A percentile compares a stretch with the other conserved stretches of the same genome.
Evolutionary conservation across 1,139 yeast genomes (phyloP).

Genomic region (Hemisphaericaspora subhashii): DNA sequence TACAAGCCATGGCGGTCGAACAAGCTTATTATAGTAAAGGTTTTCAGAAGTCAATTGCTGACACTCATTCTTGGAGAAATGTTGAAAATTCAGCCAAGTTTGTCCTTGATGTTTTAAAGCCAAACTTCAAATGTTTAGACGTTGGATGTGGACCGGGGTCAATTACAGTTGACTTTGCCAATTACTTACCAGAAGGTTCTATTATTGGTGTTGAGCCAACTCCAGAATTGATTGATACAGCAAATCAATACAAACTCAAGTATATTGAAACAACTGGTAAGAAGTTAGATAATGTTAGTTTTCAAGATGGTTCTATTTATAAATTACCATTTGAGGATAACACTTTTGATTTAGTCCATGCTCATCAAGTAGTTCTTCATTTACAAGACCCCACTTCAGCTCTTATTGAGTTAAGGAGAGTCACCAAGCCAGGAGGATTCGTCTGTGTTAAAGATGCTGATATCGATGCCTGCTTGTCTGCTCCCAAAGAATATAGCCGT

Average conservation of each 20-base stretch:
- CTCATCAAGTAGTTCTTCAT: slow-evolving; percentile 42
- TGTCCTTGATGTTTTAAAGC: slow-evolving; percentile 27
- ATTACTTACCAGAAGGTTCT: slow-evolving; percentile 24
- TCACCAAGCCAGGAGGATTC: slow-evolving; percentile 39
- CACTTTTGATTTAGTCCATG: slow-evolving; percentile 37
- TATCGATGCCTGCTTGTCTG: slow-evolving; percentile 16
- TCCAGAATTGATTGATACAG: slow-evolving; percentile 27
- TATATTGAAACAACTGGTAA: slow-evolving; percentile 8
- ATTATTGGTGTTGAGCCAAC: slow-evolving; percentile 38
- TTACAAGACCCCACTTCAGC: slow-evolving; percentile 31
- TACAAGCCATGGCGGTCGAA: slow-evolving; percentile 7
- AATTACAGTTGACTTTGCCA: slow-evolving; percentile 36
- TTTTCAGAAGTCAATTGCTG: slow-evolving; percentile 20
- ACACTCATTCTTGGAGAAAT: slow-evolving; percentile 37
- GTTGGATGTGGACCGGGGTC: slow-evolving; percentile 48
- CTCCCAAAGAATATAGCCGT: slow-evolving; percentile 21
- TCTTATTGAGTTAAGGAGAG: slow-evolving; percentile 33
- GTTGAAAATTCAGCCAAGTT: slow-evolving; percentile 30
- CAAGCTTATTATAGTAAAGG: slow-evolving; percentile 28
- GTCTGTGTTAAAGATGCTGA: slow-evolving; percentile 37
- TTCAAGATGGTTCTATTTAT: slow-evolving; percentile 31
- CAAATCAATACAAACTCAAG: slow-evolving; percentile 20
- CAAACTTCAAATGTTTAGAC: slow-evolving; percentile 31
- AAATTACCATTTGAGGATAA: slow-evolving; percentile 34
- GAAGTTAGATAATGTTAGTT: slow-evolving; percentile 22